Evolutionary conservation across 1,284 basidiomycete species (phyloP).

Genomic region (Puccinia triticina): DNA sequence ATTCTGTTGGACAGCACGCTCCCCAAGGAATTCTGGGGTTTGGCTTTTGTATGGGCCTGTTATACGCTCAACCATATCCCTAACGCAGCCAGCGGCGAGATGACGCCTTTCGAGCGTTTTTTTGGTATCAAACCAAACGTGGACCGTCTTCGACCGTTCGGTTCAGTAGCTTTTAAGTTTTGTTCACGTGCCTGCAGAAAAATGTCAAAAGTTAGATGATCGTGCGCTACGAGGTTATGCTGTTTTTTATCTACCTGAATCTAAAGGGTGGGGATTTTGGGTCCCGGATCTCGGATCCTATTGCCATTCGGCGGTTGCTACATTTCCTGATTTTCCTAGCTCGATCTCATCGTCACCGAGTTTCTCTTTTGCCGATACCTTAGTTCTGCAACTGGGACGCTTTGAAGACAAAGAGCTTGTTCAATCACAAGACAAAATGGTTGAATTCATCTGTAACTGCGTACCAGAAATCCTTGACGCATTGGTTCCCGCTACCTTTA

Average conservation of each 20-base stretch:
- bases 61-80: conserved; percentile 18
- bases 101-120: conserved; percentile 10
- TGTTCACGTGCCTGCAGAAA: conserved; percentile 26
- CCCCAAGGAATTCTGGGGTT: neutral
- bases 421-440: no score
- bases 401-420: no score
- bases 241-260: neutral
- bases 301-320: neutral
- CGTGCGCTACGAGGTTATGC: neutral
- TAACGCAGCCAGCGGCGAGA: neutral
- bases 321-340: neutral
- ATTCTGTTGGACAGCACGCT: no score
- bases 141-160: neutral
- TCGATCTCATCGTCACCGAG: no score
- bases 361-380: no score
- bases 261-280: conserved; percentile 34
- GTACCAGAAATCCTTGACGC: no score
- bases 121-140: neutral
- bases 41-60: neutral
- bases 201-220: conserved; percentile 11
- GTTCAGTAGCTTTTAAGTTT: neutral
- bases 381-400: no score
- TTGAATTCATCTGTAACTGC: no score
- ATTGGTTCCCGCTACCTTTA: no score
- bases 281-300: neutral